Evolutionary conservation across 495 filamentous ascomycete species (phyloP), one percentile per base, ranked within the genome.

Genomic region (Neurospora intermedia): DNA sequence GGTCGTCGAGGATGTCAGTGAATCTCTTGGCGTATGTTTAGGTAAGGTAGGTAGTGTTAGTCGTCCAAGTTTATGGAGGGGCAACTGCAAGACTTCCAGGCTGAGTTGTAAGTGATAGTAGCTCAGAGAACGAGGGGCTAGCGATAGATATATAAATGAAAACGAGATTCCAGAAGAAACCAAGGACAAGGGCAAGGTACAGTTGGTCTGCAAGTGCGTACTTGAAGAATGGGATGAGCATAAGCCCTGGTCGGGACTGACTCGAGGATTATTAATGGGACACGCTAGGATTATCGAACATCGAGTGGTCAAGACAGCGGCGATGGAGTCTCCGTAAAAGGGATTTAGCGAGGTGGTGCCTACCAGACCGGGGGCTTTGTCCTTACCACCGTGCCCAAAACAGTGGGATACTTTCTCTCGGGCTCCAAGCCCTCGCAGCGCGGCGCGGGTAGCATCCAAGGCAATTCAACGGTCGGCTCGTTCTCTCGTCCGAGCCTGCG

Each of bases 401-500:
- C 69, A 59, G 35, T 39, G 62, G 59, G 20, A 70, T 73, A 71
- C 73, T 70, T 70, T 70, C 27, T 75, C 71, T 76, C 75, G 71
- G 75, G 71, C 35, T 73, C 69, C 69, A 69, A 71, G 69, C 70
- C 71, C 45, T 42, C 54, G 69, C 42, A 69, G 43, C 41, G 38
- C 38, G 69, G 71, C 23, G 71, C 40, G 59, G 69, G 71, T 73
- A 69, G 59, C 54, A 69, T 40, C 38, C 39, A 41, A 69, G 41
- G 48, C 71, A 70, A 69, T 23, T 73, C 75, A 78, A 76, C 74
- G 75, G 79, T 80, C 79, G 79, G 79, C 78, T 69, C 79, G 77
- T 79, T 80, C 46, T 75, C 79, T 80, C 79, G 76, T 78, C 79
- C 79, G 79, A 80, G 79, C 72, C 74, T 75, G 76, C 75, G 77